Percentiles rank a stretch among this genome's conserved stretches.
Conservation (phyloP, 2,329 filamentous ascomycete species). For the Gremmenia infestans region DNA sequence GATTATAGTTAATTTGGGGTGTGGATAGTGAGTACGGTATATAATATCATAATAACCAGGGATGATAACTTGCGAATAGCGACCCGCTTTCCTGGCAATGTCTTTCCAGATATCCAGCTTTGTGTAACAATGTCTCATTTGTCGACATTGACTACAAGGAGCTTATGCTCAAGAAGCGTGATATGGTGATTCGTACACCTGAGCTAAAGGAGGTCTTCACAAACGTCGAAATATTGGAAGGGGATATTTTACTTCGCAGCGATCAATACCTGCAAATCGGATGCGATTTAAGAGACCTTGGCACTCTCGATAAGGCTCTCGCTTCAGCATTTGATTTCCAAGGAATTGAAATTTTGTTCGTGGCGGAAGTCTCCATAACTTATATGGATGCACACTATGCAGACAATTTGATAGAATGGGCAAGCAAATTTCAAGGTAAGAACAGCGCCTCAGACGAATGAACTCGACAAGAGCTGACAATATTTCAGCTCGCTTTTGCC, state of each 20-base stretch:
- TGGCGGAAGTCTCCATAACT: conserved; percentile 86
- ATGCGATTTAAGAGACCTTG: conserved; percentile 70
- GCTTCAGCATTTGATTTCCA: conserved; percentile 52
- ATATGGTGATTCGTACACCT: conserved; percentile 58
- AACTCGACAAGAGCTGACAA: conserved; percentile 12
- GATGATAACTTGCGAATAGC: conserved; percentile 41
- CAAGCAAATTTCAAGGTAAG: conserved; percentile 62
- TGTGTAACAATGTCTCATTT: conserved; percentile 59
- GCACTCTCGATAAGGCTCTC: conserved; percentile 55
- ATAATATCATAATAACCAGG: neutral
- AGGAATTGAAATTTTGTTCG: conserved; percentile 65
- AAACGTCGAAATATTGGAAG: conserved; percentile 38
- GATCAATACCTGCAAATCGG: conserved; percentile 72
- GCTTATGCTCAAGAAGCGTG: conserved; percentile 69
- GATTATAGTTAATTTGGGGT: conserved; percentile 78
- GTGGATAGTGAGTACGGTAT: conserved; percentile 68
- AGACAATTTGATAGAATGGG: conserved; percentile 73
- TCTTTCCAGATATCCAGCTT: conserved; percentile 58
- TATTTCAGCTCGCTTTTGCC: conserved; percentile 67
- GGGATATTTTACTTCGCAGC: conserved; percentile 55
- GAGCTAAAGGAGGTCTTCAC: conserved; percentile 52
- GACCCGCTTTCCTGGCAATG: conserved; percentile 86
- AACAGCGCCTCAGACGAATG: neutral
- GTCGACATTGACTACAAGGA: conserved; percentile 84
- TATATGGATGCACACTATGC: conserved; percentile 77